Conservation (phyloP, 2,329 filamentous ascomycete genomes). For the Lasiodiplodia sp. region DNA sequence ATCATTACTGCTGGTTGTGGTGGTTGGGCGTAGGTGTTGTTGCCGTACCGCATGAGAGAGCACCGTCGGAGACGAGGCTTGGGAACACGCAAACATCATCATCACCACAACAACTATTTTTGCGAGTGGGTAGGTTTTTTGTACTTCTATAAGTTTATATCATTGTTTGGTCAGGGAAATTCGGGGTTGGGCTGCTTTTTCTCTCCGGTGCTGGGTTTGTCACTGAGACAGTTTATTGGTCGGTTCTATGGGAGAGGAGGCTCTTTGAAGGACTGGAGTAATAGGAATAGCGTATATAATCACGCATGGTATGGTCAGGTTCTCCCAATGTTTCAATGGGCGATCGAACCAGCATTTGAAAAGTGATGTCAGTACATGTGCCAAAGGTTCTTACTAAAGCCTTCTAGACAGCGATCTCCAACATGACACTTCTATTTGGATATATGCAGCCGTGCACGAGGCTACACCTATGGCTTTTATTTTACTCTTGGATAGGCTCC, state of each 20-base stretch:
- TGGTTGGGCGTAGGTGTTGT: conserved; percentile 23
- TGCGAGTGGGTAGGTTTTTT: conserved; percentile 21
- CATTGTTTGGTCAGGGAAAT: background rate
- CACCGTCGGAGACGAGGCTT: conserved; percentile 6
- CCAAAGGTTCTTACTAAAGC: background rate
- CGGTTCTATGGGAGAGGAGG: conserved; percentile 12
- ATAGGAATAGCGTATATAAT: conserved; percentile 18
- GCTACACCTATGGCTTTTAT: too few relatives aligned
- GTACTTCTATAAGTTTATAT: conserved; percentile 22
- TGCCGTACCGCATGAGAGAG: conserved; percentile 15
- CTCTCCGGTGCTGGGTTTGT: conserved; percentile 2
- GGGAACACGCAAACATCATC: conserved; percentile 5
- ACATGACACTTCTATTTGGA: background rate
- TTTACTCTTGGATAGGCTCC: too few relatives aligned
- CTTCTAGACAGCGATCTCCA: background rate
- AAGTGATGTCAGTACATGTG: background rate
- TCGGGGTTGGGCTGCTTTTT: background rate
- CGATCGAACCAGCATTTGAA: background rate
- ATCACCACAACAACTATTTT: conserved; percentile 16
- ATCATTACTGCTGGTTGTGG: conserved; percentile 11
- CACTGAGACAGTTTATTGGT: background rate
- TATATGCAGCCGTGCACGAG: background rate
- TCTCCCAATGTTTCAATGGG: background rate
- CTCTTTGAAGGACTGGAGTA: conserved; percentile 13
- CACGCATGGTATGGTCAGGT: conserved; percentile 5